Base-by-base conservation (phyloP, 2,329 filamentous ascomycete species). In the Penicillium sp. region DNA sequence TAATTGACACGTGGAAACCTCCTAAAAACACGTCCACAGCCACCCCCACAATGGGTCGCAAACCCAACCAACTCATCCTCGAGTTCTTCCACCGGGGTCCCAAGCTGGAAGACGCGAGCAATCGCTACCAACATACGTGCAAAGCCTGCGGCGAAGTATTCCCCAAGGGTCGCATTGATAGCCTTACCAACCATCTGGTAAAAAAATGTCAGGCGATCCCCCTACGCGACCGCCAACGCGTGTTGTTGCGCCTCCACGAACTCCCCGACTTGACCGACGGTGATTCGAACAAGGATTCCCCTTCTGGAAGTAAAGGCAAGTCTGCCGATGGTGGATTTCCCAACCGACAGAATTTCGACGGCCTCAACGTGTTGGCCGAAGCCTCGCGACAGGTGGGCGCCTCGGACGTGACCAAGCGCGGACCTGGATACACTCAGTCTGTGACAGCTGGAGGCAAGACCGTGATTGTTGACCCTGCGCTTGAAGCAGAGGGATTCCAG, bases 41-140 rank as follows among this genome's bases (percentile, higher is more conserved):
- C 37, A 47, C 52, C 21, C 31, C 31, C 58, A 81, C 73, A 58
- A 93, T 93, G 91, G 91, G 91, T 73, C 86, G 91, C 72, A 88
- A 89, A 77, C 91, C 90, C 64, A 93, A 94, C 76, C 86, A 87
- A 68, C 82, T 96, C 67, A 93, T 96, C 73, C 83, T 90, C 74
- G 87, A 93, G 77, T 94, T 91, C 80, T 97, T 96, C 75, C 86
- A 90, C 73, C 86, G 92, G 66, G 93, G 93, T 10, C 84, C 86
- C 40, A 96, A 96, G 78, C 84, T 96, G 68, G 86, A 89, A 71
- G 91, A 96, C 77, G 89, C 90, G 63, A 94, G 90, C 79, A 96
- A 96, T 75, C 86, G 93, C 58, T 97, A 97, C 72, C 88, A 91
- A 67, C 91, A 96, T 72, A 94, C 90, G 13, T 96, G 92, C 84